Percentiles rank a stretch among this genome's conserved stretches.
Evolutionary conservation across 306 rosid species (phyloP).

Genomic region (Begonia loranthoides): DNA sequence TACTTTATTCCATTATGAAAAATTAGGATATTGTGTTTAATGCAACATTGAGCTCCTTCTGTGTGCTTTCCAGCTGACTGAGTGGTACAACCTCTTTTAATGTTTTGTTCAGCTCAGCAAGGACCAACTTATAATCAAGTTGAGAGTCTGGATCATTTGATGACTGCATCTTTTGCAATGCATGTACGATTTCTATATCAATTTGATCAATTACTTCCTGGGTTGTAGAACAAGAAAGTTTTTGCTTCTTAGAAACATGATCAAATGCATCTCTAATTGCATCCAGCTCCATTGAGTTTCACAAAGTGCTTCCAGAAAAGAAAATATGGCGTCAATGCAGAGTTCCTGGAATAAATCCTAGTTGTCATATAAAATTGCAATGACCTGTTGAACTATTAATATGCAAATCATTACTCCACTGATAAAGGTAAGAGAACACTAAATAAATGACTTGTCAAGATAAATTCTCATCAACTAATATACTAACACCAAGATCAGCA

Average conservation of each 20-base stretch:
- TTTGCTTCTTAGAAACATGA: conserved; percentile 55
- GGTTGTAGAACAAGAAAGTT: conserved; percentile 53
- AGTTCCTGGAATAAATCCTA: too few species aligned
- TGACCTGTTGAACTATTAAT: too few species aligned
- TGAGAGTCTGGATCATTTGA: conserved; percentile 18
- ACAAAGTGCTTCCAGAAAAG: too few species aligned
- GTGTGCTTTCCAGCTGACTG: conserved; percentile 52
- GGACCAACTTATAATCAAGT: conserved; percentile 26
- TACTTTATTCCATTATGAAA: too few species aligned
- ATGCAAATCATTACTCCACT: too few species aligned
- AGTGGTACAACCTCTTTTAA: conserved; percentile 44
- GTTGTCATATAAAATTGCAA: too few species aligned
- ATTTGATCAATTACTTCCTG: conserved; percentile 43
- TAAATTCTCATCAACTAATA: too few species aligned
- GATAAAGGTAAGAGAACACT: too few species aligned
- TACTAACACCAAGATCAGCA: too few species aligned
- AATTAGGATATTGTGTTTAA: conserved; percentile 68
- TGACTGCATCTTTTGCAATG: conserved; percentile 45
- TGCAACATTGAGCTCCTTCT: conserved; percentile 71
- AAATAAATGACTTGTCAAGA: too few species aligned
- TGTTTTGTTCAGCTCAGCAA: conserved; percentile 46
- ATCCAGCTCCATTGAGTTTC: conserved; percentile 52
- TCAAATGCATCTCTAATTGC: conserved; percentile 56
- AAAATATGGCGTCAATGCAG: too few species aligned
- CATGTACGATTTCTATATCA: conserved; percentile 39